Evolutionary conservation across 1,284 basidiomycete genomes (phyloP).

Genomic region (Mycena sp.): DNA sequence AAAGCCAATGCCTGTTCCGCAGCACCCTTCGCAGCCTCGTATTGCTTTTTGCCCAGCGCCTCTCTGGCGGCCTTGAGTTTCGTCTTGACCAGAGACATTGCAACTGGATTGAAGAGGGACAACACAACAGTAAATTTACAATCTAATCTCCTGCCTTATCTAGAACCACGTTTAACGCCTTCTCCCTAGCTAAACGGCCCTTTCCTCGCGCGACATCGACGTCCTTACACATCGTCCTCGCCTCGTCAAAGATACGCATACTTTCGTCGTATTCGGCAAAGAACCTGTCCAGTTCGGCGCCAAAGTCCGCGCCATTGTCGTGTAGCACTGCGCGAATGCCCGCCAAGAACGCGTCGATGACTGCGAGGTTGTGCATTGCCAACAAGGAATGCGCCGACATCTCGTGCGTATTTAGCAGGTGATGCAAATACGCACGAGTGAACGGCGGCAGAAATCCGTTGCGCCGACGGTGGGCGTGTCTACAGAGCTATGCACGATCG

Average conservation of each 20-base stretch:
- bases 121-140: too few relatives aligned
- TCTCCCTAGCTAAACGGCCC: conserved; percentile 68
- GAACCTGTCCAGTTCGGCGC: conserved; percentile 62
- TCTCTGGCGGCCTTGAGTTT: conserved; percentile 88
- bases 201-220: conserved; percentile 76
- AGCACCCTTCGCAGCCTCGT: conserved; percentile 71
- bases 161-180: too few relatives aligned
- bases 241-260: conserved; percentile 58
- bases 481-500: conserved; percentile 58
- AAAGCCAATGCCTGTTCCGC: conserved; percentile 73
- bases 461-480: conserved; percentile 43
- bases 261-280: conserved; percentile 58
- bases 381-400: conserved; percentile 84
- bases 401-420: conserved; percentile 86
- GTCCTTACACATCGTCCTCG: conserved; percentile 61
- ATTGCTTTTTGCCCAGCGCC: conserved; percentile 81
- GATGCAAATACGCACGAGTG: conserved; percentile 82
- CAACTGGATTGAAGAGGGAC: too few relatives aligned
- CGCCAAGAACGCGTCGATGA: conserved; percentile 71
- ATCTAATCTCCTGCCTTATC: too few relatives aligned
- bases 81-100: conserved; percentile 51
- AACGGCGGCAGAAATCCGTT: conserved; percentile 46
- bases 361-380: conserved; percentile 74
- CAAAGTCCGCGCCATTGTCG: conserved; percentile 43
- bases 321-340: conserved; percentile 59